phyloP scores from a whole-genome alignment of 768 basidiomycete genomes.

The Pleurotus pulmonarius region DNA sequence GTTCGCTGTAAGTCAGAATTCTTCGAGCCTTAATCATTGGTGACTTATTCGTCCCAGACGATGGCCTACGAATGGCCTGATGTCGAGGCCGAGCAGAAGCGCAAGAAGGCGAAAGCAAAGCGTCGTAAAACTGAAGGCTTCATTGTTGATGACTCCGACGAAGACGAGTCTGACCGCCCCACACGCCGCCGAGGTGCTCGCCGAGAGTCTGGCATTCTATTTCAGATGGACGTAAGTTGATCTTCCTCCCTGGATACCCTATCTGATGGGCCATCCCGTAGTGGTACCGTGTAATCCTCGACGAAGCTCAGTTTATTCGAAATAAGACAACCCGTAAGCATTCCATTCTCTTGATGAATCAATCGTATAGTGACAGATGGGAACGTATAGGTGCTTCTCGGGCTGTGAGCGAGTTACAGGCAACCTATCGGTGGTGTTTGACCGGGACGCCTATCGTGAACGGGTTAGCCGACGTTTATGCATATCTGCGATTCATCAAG shows the following conservation, averaged over 20 bases:
- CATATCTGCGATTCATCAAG: slow-evolving; percentile 38
- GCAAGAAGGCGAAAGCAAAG: slow-evolving; percentile 38
- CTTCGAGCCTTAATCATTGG: neutral
- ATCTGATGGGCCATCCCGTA: slow-evolving; percentile 12
- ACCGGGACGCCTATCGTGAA: slow-evolving; percentile 72
- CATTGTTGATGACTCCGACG: slow-evolving; percentile 33
- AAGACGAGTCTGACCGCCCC: slow-evolving; percentile 14
- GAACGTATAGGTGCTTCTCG: slow-evolving; percentile 42
- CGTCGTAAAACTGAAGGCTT: slow-evolving; percentile 24
- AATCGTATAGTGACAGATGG: neutral
- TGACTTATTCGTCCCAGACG: slow-evolving; percentile 30
- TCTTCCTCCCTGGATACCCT: neutral
- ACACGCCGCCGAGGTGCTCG: neutral
- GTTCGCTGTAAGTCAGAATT: slow-evolving; percentile 2
- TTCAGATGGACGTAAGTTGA: slow-evolving; percentile 41
- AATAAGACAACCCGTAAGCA: slow-evolving; percentile 44
- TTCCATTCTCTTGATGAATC: neutral
- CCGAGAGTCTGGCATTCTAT: slow-evolving; percentile 39
- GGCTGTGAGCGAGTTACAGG: slow-evolving; percentile 48
- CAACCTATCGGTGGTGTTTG: slow-evolving; percentile 61
- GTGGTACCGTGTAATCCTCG: slow-evolving; percentile 51
- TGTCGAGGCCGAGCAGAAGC: slow-evolving; percentile 39
- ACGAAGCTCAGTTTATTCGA: slow-evolving; percentile 56
- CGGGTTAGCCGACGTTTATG: slow-evolving; percentile 51
- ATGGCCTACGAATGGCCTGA: slow-evolving; percentile 60